phyloP scores from a whole-genome alignment of 2,329 filamentous ascomycete genomes.

The Chaetothyriales sp. region DNA sequence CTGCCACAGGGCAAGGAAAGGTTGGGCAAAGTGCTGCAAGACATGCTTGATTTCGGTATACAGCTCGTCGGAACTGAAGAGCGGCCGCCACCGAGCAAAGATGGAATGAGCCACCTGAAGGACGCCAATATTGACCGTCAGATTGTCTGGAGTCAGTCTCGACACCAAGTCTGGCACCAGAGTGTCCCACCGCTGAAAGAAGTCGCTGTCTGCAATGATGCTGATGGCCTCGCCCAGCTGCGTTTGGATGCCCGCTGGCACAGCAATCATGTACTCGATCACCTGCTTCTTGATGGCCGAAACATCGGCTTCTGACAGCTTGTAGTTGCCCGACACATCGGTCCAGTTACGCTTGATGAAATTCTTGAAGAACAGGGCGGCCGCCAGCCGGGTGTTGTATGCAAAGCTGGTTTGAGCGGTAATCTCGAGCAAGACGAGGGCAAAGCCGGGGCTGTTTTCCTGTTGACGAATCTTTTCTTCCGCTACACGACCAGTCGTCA shows the following conservation, averaged over 20 bases:
- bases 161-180: constrained; percentile 83
- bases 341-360: constrained; percentile 91
- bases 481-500: constrained; percentile 38
- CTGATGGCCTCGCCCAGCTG: constrained; percentile 95
- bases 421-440: constrained; percentile 74
- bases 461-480: constrained; percentile 65
- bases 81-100: constrained; percentile 85
- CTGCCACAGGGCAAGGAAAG: constrained; percentile 59
- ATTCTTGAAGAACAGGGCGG: constrained; percentile 95
- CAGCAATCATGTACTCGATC: constrained; percentile 89
- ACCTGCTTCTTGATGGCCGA: constrained; percentile 84
- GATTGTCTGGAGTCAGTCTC: constrained; percentile 66
- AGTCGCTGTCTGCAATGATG: constrained; percentile 94
- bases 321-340: constrained; percentile 90
- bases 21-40: constrained; percentile 63
- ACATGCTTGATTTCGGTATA: constrained; percentile 97
- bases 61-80: constrained; percentile 83
- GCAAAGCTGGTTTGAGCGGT: constrained; percentile 61
- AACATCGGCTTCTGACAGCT: constrained; percentile 69
- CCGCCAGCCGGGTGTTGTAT: constrained; percentile 66
- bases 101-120: constrained; percentile 96
- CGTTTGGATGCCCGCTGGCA: constrained; percentile 72
- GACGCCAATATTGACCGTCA: constrained; percentile 79
- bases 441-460: constrained; percentile 74
- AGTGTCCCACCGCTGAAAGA: constrained; percentile 93